Conservation (phyloP, 352 stramenopile species). For the Thalassiosira livingstoniorum region DNA sequence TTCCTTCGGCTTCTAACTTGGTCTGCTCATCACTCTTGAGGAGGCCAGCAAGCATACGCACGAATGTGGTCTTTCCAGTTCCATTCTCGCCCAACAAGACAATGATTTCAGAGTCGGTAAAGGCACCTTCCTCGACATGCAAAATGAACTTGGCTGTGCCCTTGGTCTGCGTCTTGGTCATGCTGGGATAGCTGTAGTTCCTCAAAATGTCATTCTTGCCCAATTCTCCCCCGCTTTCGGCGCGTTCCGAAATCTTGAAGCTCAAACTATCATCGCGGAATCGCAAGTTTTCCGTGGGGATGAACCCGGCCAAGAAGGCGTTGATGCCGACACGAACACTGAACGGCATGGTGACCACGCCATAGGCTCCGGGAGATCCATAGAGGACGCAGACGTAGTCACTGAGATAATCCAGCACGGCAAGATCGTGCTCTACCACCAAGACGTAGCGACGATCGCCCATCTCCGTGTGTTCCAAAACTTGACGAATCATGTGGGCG, state of each 20-base stretch:
- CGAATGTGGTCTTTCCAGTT: conserved; percentile 99
- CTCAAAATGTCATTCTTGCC: conserved; percentile 89
- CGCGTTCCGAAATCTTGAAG: conserved; percentile 93
- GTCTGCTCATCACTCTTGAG: conserved; percentile 97
- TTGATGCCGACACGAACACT: conserved; percentile 99
- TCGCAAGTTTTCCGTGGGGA: conserved; percentile 99
- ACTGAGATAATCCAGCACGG: conserved; percentile 99
- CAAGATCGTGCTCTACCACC: conserved; percentile 99
- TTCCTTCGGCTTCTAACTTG: conserved; percentile 73
- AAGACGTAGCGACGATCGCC: conserved; percentile 93
- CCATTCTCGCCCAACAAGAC: conserved; percentile 99
- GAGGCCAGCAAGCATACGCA: conserved; percentile 98
- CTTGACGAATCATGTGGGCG: conserved; percentile 96
- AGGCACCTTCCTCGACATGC: conserved; percentile 96
- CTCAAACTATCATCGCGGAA: conserved; percentile 98
- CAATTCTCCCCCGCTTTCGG: conserved; percentile 92
- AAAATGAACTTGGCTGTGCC: conserved; percentile 93
- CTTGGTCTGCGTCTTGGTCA: conserved; percentile 98
- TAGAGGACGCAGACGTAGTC: conserved; percentile 99
- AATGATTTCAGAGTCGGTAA: conserved; percentile 99
- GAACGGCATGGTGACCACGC: conserved; percentile 99
- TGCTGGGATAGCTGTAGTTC: conserved; percentile 96
- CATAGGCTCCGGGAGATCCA: conserved; percentile 96
- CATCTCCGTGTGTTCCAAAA: conserved; percentile 90
- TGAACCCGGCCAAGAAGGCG: conserved; percentile 99